Evolutionary conservation across 371 early-diverging fungal species (phyloP), one percentile per base, ranked within the genome.

Genomic region (Apophysomyces sp.): DNA sequence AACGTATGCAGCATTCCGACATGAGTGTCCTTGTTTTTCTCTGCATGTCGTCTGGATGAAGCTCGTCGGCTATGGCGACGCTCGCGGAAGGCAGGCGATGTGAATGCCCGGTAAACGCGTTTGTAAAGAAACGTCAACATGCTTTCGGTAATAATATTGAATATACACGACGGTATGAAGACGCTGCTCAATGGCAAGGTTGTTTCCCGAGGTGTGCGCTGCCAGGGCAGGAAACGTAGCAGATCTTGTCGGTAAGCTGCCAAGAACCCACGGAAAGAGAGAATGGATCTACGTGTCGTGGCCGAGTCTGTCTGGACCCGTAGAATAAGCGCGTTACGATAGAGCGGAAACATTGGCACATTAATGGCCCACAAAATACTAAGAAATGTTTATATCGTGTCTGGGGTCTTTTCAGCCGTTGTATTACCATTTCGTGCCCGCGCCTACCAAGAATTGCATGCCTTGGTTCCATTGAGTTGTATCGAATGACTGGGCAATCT

Each of bases 341-440:
- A 74, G 1, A 86, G 69, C 8, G 86, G 85, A 55, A 82, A 84
- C 2, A 86, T 69, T 4, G 81, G 81, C 27, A 82, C 66, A 59
- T 82, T 73, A 44, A 83, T 64, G 0, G 73, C 69, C 28, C 80
- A 67, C 51, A 60, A 60, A 58, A 71, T 21, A 30, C 72, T 65
- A 30, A 55, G 61, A 2, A 63, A 63, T 3, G 65, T n/a, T 12
- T 60, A 62, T 2, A 11, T 13, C 13, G 34, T 34, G 49, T 21
- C 49, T 4, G 11, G 21, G 11, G 21, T 1, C 2, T 58, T 69
- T 30, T 61, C 55, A 4, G 59, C 28, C 44, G 65, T 74, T 6
- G 65, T 59, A 4, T 15, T 57, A 56, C 57, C 63, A 57, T 51
- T 34, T 31, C 8, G 56, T 62, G 40, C 51, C 41, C 12, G 66